A percentile compares a stretch with the other conserved stretches of the same genome.
These are phyloP conservation scores for Sarcodon sp. DNA, from an alignment of 768 basidiomycete species.

Conservation along the genomic window DNA sequence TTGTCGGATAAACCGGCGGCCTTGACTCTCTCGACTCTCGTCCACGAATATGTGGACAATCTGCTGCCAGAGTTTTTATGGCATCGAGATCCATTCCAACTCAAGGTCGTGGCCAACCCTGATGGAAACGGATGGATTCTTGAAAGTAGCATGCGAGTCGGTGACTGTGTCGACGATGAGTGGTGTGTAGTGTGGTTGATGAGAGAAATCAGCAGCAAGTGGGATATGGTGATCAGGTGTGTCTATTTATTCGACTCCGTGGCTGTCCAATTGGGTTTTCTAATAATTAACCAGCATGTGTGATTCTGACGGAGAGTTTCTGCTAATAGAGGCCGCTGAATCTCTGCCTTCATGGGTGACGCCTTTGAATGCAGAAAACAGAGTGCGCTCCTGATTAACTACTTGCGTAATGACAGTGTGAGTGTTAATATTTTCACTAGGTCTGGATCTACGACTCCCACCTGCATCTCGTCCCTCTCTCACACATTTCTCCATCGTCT, in stretches of 20 bases:
- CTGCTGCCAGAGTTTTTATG: slow-evolving; percentile 56
- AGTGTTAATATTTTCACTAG: slow-evolving; percentile 27
- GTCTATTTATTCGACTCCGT: slow-evolving; percentile 7
- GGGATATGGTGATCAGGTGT: slow-evolving; percentile 75
- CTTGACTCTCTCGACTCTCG: slow-evolving; percentile 55
- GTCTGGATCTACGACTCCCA: slow-evolving; percentile 82
- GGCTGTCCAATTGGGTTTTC: not conserved
- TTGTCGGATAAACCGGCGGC: slow-evolving; percentile 46
- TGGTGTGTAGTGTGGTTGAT: slow-evolving; percentile 93
- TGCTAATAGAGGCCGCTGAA: slow-evolving; percentile 94
- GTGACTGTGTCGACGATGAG: slow-evolving; percentile 96
- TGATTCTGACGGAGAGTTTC: slow-evolving; percentile 92
- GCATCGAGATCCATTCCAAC: slow-evolving; percentile 76
- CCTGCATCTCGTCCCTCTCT: slow-evolving; percentile 80
- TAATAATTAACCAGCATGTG: slow-evolving; percentile 32
- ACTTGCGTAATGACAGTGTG: not conserved
- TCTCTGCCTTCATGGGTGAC: slow-evolving; percentile 82
- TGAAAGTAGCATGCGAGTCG: slow-evolving; percentile 81
- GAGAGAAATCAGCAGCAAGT: slow-evolving; percentile 58
- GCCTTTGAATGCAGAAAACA: slow-evolving; percentile 83
- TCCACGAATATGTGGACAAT: slow-evolving; percentile 40
- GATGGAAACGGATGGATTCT: slow-evolving; percentile 43
- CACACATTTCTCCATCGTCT: slow-evolving; percentile 54
- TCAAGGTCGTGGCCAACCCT: slow-evolving; percentile 45
- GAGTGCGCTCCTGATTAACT: slow-evolving; percentile 46